phyloP scores from a whole-genome alignment of 202 grass and related monocot species.

The Brachypodium distachyon region DNA sequence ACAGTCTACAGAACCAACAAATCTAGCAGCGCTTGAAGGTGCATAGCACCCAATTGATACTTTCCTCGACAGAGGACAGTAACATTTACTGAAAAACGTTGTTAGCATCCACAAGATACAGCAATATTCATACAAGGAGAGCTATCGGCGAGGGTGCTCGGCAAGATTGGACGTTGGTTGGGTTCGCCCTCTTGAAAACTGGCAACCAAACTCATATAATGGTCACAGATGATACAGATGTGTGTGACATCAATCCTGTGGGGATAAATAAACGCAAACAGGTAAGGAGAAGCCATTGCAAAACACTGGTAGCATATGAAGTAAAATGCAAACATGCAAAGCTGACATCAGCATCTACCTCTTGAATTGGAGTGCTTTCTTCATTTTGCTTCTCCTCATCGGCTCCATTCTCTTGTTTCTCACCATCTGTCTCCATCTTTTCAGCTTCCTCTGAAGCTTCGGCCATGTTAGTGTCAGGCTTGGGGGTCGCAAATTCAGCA shows the following conservation, averaged over 20 bases:
- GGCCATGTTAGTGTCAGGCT: constrained; percentile 50
- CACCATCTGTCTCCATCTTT: constrained; percentile 61
- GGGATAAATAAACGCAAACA: not conserved
- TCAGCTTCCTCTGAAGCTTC: constrained; percentile 44
- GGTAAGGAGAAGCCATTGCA: not conserved
- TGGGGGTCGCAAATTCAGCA: constrained; percentile 72
- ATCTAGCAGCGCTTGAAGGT: not conserved
- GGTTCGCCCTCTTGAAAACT: not conserved
- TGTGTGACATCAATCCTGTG: constrained; percentile 30
- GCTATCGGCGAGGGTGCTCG: not conserved
- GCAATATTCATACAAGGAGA: not conserved
- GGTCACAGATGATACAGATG: not conserved
- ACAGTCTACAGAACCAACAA: constrained; percentile 15
- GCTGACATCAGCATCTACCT: constrained; percentile 31
- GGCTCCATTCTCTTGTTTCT: constrained; percentile 30
- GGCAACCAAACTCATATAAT: not conserved
- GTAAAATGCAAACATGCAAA: not conserved
- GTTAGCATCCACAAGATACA: constrained; percentile 33
- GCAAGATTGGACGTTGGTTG: not conserved
- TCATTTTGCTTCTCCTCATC: constrained; percentile 63
- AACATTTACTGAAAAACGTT: not conserved
- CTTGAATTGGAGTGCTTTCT: constrained; percentile 44
- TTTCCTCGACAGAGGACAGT: not conserved
- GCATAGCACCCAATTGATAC: not conserved
- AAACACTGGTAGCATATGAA: not conserved